These are phyloP conservation scores for Erythrobasidium hasegawianum DNA, from an alignment of 1,284 basidiomycete genomes.

Conservation along the genomic window DNA sequence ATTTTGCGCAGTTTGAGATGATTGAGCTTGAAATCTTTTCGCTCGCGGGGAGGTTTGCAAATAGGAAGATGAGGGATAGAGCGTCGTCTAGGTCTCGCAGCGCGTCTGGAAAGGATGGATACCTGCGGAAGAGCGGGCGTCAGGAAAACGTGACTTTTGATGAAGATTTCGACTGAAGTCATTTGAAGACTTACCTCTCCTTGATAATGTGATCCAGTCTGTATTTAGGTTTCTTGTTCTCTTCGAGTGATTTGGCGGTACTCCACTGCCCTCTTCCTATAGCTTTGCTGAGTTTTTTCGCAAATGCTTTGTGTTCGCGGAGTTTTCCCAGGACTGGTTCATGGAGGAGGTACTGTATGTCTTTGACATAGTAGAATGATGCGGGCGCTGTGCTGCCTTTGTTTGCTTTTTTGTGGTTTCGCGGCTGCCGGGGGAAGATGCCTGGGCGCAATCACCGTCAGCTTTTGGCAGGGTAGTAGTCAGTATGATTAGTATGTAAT, in stretches of 20 bases:
- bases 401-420: slow-evolving; percentile 88
- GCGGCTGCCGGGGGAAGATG: slow-evolving; percentile 95
- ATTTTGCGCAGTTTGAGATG: slow-evolving; percentile 82
- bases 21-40: slow-evolving; percentile 73
- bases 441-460: slow-evolving; percentile 55
- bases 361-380: slow-evolving; percentile 97
- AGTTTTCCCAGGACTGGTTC: slow-evolving; percentile 94
- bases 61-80: slow-evolving; percentile 89
- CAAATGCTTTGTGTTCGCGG: slow-evolving; percentile 96
- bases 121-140: slow-evolving; percentile 57
- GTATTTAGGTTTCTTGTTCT: slow-evolving; percentile 78
- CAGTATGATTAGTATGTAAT: slow-evolving; percentile 37
- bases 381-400: slow-evolving; percentile 96
- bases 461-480: not conserved
- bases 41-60: slow-evolving; percentile 77
- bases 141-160: not conserved
- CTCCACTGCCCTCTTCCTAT: slow-evolving; percentile 93
- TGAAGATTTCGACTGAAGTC: not conserved
- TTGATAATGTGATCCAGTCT: slow-evolving; percentile 91
- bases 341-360: slow-evolving; percentile 94
- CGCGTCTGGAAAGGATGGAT: slow-evolving; percentile 95
- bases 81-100: slow-evolving; percentile 96
- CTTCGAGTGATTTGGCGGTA: slow-evolving; percentile 88
- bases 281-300: slow-evolving; percentile 92
- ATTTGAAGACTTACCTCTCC: slow-evolving; percentile 65